phyloP scores from a whole-genome alignment of 257 asterid genomes.

The Sherardia arvensis region DNA sequence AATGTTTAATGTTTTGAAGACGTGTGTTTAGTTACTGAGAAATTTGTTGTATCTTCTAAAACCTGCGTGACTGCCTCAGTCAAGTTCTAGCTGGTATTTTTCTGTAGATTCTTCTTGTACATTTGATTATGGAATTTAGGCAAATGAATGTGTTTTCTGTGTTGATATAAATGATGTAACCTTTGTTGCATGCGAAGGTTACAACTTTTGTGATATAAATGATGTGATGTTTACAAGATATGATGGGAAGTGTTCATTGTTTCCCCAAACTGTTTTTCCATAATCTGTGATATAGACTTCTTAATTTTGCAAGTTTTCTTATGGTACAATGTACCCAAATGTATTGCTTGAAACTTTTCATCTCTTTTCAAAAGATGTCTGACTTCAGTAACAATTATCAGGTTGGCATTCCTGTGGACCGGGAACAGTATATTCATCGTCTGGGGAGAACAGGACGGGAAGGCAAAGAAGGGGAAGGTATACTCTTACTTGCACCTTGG shows the following conservation, averaged over 20 bases:
- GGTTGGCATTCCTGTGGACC: conserved; percentile 75
- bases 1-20: background rate
- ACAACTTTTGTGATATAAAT: background rate
- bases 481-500: conserved; percentile 82
- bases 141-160: background rate
- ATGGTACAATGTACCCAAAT: too few species aligned
- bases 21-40: background rate
- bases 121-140: background rate
- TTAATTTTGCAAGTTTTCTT: background rate
- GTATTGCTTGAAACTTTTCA: background rate
- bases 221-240: background rate
- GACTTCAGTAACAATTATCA: conserved; percentile 16
- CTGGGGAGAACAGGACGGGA: conserved; percentile 92
- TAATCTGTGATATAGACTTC: background rate
- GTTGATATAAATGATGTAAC: background rate
- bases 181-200: too few species aligned
- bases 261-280: background rate
- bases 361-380: background rate
- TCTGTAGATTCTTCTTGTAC: background rate
- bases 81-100: background rate
- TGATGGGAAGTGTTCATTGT: background rate
- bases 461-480: conserved; percentile 80
- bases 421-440: conserved; percentile 85
- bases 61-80: background rate
- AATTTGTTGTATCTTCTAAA: background rate